phyloP scores from a whole-genome alignment of 2,329 filamentous ascomycete species.

The Exophiala alcalophila region DNA sequence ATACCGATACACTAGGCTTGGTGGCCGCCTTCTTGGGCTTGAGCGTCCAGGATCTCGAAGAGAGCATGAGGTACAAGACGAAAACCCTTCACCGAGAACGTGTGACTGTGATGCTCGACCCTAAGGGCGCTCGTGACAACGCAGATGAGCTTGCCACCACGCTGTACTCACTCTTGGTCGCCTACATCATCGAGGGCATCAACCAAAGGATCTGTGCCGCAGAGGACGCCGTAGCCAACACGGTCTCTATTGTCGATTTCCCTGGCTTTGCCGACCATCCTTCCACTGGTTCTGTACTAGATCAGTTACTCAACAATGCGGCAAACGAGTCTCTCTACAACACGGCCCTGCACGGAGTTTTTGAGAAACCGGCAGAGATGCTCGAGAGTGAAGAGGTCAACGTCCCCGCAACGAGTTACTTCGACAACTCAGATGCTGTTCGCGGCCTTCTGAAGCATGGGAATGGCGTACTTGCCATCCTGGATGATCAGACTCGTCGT shows the following conservation, averaged over 20 bases:
- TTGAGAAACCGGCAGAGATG: conserved; percentile 88
- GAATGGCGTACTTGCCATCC: conserved; percentile 87
- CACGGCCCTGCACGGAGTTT: conserved; percentile 90
- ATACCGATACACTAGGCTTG: conserved; percentile 82
- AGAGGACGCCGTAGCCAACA: conserved; percentile 88
- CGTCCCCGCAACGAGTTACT: conserved; percentile 90
- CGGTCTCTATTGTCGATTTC: conserved; percentile 92
- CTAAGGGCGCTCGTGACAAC: conserved; percentile 81
- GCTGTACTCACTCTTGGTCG: conserved; percentile 87
- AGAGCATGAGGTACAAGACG: conserved; percentile 88
- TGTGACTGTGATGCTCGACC: conserved; percentile 98
- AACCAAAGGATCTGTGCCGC: conserved; percentile 85
- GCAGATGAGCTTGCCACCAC: conserved; percentile 92
- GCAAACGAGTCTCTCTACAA: conserved; percentile 91
- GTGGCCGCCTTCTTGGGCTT: conserved; percentile 95
- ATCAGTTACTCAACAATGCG: conserved; percentile 92
- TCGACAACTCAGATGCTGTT: conserved; percentile 94
- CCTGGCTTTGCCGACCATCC: conserved; percentile 86
- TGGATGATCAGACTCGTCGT: conserved; percentile 92
- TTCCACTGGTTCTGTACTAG: conserved; percentile 78
- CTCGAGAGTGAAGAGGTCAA: conserved; percentile 90
- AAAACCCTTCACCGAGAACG: conserved; percentile 95
- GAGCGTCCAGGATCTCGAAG: conserved; percentile 74
- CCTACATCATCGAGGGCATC: conserved; percentile 87
- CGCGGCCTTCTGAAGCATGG: conserved; percentile 86